Base-by-base conservation (phyloP, 179 eudicot species). In the Amaranthus tricolor region DNA sequence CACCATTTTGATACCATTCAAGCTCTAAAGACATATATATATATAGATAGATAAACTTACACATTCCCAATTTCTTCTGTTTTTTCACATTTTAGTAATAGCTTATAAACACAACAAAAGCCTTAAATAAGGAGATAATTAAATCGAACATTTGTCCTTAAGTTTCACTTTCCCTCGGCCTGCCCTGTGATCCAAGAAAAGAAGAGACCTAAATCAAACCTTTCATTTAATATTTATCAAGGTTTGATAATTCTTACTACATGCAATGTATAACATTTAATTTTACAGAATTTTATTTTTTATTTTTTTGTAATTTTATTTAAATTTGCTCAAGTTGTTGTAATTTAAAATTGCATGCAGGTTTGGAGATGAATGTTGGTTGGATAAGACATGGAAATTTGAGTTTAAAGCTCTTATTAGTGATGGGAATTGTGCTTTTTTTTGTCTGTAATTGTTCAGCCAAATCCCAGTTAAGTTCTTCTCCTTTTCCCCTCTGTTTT, bases 381-480 rank as follows among this genome's bases (percentile, higher is more conserved):
- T 40, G 31, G 49, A 70, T 48, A 14, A 73, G 58, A 61, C 59
- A 50, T 53, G 50, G 43, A 50, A 6, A 43, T 49, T 5, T 51
- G 61, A 21, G 68, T 21, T n/a, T 45, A 56, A 24, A 13, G 1
- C 1, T 74, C 8, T 8, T 80, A 50, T 21, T 75, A 56, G 57
- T 62, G 7, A 59, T 78, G 77, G 77, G 68, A 50, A 31, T 78
- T 68, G 63, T 52, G 70, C 43, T 72, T 8, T 66, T 31, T 9
- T 44, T 76, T n/a, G 62, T 71, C 19, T 17, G 62, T 52, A 31
- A 43, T 50, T 52, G 64, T 76, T 53, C 15, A 52, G 66, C 69
- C n/a, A 66, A 0, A 17, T 20, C 16, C 64, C 74, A 51, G 83
- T 78, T 76, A 76, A 76, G 83, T 72, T 53, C 21, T 53, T 70